A percentile compares a stretch with the other conserved stretches of the same genome.
phyloP scores from a whole-genome alignment of 306 rosid genomes.

The Vigna radiata region DNA sequence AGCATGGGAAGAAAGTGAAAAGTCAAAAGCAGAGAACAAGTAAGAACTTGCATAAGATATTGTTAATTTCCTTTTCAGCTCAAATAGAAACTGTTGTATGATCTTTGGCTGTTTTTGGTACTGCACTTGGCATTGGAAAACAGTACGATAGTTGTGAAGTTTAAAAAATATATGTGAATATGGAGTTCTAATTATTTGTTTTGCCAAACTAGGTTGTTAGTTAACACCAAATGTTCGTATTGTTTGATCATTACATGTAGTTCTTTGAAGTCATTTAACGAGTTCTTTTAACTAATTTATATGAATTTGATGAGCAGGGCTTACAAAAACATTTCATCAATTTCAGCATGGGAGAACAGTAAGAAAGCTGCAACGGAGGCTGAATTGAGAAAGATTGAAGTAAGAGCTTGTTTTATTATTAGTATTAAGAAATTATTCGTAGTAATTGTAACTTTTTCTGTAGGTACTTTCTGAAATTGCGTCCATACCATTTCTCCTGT shows the following conservation, averaged over 20 bases:
- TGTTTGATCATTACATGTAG: not conserved
- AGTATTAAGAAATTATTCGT: not conserved
- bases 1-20: conserved; percentile 65
- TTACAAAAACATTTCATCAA: conserved; percentile 63
- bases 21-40: conserved; percentile 61
- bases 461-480: not conserved
- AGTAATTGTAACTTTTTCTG: not conserved
- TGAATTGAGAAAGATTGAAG: conserved; percentile 73
- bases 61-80: conserved; percentile 2
- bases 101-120: not conserved
- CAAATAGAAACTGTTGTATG: not conserved
- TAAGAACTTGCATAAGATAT: conserved; percentile 29
- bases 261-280: conserved; percentile 7
- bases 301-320: conserved; percentile 62
- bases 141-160: not conserved
- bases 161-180: not conserved
- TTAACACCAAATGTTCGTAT: conserved; percentile 4
- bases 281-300: conserved; percentile 16
- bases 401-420: conserved; percentile 39
- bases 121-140: not conserved
- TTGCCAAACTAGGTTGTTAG: not conserved
- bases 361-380: conserved; percentile 74
- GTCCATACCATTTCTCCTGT: not conserved
- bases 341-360: conserved; percentile 87
- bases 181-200: conserved; percentile 1